Evolutionary conservation across 169 alveolate species (phyloP).

Genomic region (Eimeria praecox): DNA sequence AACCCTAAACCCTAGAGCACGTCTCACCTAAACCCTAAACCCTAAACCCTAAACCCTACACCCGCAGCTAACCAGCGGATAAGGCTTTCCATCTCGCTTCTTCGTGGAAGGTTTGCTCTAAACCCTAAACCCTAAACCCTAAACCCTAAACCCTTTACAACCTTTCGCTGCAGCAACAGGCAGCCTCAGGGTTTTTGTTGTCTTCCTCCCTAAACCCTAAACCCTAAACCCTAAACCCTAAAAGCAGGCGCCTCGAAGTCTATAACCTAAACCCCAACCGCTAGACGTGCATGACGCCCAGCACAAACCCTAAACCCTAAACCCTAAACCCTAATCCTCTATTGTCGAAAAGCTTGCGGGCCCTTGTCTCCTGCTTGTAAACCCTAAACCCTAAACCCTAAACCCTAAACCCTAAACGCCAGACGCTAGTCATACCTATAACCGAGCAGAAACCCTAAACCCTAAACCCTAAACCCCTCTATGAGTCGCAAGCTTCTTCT

Average conservation of each 20-base stretch:
- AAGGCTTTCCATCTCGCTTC: too few relatives aligned
- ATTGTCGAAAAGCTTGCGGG: too few relatives aligned
- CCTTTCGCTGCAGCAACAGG: neutral
- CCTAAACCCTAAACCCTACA: slow-evolving; percentile 10
- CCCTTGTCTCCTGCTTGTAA: too few relatives aligned
- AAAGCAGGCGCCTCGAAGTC: neutral
- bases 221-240: neutral
- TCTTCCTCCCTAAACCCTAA: too few relatives aligned
- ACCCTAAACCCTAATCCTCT: neutral
- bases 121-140: slow-evolving; percentile 40
- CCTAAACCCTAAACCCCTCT: neutral
- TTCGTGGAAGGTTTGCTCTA: too few relatives aligned
- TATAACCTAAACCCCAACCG: neutral
- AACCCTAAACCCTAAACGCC: slow-evolving; percentile 1
- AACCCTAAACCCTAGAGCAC: neutral
- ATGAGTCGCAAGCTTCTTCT: too few relatives aligned
- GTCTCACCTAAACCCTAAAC: neutral
- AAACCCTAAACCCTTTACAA: slow-evolving; percentile 11
- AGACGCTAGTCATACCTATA: neutral
- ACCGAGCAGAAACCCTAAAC: neutral
- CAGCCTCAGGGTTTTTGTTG: slow-evolving; percentile 4
- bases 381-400: slow-evolving; percentile 25
- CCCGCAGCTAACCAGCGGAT: neutral
- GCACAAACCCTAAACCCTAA: too few relatives aligned
- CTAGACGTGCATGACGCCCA: too few relatives aligned